These are phyloP conservation scores for Pyrenophora seminiperda DNA, from an alignment of 2,329 filamentous ascomycete genomes.

Conservation along the genomic window DNA sequence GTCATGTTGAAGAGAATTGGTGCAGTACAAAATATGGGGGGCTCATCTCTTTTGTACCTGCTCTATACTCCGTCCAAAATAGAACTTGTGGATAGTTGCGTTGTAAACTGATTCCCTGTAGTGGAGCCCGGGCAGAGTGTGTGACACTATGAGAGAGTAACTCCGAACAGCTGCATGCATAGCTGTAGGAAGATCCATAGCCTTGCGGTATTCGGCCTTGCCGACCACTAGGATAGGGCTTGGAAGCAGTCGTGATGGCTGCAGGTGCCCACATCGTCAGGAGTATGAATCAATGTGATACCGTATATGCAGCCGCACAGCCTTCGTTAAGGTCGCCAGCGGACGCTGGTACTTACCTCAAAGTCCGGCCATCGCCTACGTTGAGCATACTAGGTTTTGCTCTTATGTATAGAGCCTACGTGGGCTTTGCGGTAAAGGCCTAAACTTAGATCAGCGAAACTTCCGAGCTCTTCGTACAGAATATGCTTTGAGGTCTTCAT, in stretches of 20 bases:
- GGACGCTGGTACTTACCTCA: background rate
- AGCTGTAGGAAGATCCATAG: background rate
- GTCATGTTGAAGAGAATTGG: background rate
- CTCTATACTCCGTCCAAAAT: background rate
- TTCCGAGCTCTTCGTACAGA: too few species aligned
- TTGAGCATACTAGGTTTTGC: background rate
- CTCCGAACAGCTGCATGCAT: background rate
- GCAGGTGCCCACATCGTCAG: constrained; percentile 5
- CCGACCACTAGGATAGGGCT: background rate
- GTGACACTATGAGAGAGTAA: background rate
- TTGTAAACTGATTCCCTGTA: background rate
- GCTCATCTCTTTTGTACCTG: constrained; percentile 7
- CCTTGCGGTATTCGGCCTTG: background rate
- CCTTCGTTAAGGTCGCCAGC: background rate
- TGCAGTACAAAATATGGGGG: constrained; percentile 12
- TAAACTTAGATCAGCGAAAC: too few species aligned
- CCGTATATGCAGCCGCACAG: background rate
- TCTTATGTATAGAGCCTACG: background rate
- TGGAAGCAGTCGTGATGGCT: constrained; percentile 3
- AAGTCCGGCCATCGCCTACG: background rate
- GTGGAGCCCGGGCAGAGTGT: constrained; percentile 2
- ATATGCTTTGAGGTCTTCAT: too few species aligned
- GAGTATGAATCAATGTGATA: background rate
- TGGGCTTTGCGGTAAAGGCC: too few species aligned
- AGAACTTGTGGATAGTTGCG: background rate